Conservation (phyloP, 1,284 basidiomycete genomes). For the Tilletia walkeri region DNA sequence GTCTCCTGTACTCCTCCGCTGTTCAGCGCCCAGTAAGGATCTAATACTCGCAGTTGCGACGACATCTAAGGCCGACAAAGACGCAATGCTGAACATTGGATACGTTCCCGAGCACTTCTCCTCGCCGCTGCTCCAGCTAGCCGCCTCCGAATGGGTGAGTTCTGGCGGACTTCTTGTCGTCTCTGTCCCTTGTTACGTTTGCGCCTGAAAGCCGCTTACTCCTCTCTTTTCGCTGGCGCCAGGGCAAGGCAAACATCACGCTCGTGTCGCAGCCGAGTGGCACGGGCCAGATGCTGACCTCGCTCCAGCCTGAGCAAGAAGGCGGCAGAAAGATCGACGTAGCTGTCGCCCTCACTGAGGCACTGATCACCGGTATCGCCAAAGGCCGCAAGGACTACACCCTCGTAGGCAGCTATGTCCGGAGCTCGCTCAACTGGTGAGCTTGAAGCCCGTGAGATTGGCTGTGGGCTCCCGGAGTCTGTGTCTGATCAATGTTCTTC, state of each 20-base stretch:
- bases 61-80: too few relatives aligned
- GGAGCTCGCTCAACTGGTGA: slow-evolving; percentile 49
- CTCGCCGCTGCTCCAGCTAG: slow-evolving; percentile 42
- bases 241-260: slow-evolving; percentile 41
- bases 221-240: too few relatives aligned
- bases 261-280: slow-evolving; percentile 47
- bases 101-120: slow-evolving; percentile 53
- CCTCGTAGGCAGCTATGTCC: slow-evolving; percentile 88
- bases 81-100: slow-evolving; percentile 25
- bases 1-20: too few relatives aligned
- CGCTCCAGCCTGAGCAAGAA: slow-evolving; percentile 26
- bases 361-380: slow-evolving; percentile 87
- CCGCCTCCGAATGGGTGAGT: slow-evolving; percentile 40
- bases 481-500: not conserved
- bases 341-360: slow-evolving; percentile 82
- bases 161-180: too few relatives aligned
- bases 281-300: slow-evolving; percentile 52
- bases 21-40: too few relatives aligned
- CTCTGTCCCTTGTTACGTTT: too few relatives aligned
- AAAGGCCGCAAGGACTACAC: slow-evolving; percentile 77
- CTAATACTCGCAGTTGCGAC: too few relatives aligned
- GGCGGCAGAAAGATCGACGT: slow-evolving; percentile 49
- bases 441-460: not conserved
- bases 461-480: too few relatives aligned
- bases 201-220: too few relatives aligned